Percentiles rank a stretch among this genome's conserved stretches.
These are phyloP conservation scores for Xylariaceae sp. DNA, from an alignment of 2,329 filamentous ascomycete genomes.

Conservation along the genomic window DNA sequence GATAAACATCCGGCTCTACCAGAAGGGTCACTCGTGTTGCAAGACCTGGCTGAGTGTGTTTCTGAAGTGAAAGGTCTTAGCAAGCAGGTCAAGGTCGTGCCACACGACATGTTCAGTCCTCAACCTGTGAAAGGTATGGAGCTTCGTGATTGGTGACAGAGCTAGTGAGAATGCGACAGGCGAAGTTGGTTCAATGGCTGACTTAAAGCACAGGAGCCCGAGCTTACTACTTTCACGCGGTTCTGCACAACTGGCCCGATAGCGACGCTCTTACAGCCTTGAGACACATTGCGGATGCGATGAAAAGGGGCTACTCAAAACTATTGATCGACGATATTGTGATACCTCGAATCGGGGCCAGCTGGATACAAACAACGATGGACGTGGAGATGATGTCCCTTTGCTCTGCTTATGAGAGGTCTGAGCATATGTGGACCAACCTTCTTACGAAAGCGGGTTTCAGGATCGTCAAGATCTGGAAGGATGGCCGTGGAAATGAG, in stretches of 20 bases:
- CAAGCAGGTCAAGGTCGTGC: constrained; percentile 25
- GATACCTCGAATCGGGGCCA: constrained; percentile 35
- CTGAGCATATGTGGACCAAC: constrained; percentile 17
- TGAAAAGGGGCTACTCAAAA: constrained; percentile 37
- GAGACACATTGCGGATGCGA: constrained; percentile 27
- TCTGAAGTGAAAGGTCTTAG: constrained; percentile 9
- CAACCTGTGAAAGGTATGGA: constrained; percentile 29
- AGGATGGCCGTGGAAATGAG: constrained; percentile 16
- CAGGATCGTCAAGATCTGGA: constrained; percentile 16
- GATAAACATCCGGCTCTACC: constrained; percentile 30
- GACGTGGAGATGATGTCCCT: constrained; percentile 19
- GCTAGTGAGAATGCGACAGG: too few relatives aligned
- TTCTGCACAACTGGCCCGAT: constrained; percentile 42
- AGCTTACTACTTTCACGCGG: constrained; percentile 31
- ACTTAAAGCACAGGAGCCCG: constrained; percentile 22
- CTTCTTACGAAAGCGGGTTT: constrained; percentile 18
- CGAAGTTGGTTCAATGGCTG: constrained; percentile 1
- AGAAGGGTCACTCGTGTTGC: constrained; percentile 33
- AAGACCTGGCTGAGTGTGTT: constrained; percentile 37
- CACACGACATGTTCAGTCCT: constrained; percentile 32
- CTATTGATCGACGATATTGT: constrained; percentile 43
- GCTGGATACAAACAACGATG: constrained; percentile 15
- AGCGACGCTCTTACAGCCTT: constrained; percentile 33
- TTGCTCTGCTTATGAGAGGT: constrained; percentile 18
- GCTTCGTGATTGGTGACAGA: neutral